Conservation (phyloP, 352 stramenopile species). For the Globisporangium polare region DNA sequence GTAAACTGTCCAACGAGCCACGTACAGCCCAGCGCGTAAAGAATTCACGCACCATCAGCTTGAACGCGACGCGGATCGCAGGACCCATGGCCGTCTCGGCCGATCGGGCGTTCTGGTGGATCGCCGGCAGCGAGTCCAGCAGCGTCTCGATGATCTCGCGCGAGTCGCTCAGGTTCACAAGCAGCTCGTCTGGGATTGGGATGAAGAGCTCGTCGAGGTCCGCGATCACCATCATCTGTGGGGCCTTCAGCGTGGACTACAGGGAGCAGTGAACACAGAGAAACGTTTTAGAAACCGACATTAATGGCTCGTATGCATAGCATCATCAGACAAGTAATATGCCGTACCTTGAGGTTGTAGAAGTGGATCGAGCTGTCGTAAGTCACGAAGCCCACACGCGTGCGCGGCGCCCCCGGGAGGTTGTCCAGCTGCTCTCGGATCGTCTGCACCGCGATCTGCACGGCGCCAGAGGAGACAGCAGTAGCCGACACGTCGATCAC, state of each 20-base stretch:
- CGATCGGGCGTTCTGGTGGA: slow-evolving; percentile 82
- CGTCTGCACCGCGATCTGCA: slow-evolving; percentile 68
- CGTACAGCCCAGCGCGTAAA: slow-evolving; percentile 78
- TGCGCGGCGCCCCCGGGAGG: slow-evolving; percentile 64
- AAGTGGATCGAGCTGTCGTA: slow-evolving; percentile 87
- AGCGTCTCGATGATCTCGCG: slow-evolving; percentile 93
- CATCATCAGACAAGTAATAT: neutral
- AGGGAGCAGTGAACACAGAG: slow-evolving; percentile 11
- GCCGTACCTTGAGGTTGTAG: slow-evolving; percentile 83
- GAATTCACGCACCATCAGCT: slow-evolving; percentile 90
- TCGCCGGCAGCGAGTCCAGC: slow-evolving; percentile 92
- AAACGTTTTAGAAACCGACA: neutral
- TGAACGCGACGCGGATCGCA: slow-evolving; percentile 95
- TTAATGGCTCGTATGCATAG: too few species aligned
- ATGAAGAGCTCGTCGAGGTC: slow-evolving; percentile 89
- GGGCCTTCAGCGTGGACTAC: slow-evolving; percentile 70
- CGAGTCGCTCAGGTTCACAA: slow-evolving; percentile 97
- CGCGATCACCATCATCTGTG: slow-evolving; percentile 88
- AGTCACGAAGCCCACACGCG: slow-evolving; percentile 82
- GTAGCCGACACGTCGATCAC: slow-evolving; percentile 86
- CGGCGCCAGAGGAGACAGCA: slow-evolving; percentile 61
- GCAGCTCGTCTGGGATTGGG: slow-evolving; percentile 94
- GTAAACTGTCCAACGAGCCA: slow-evolving; percentile 7
- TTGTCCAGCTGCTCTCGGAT: slow-evolving; percentile 84
- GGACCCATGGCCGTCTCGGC: slow-evolving; percentile 79